Conservation (phyloP, 345 rosid species). For the Pseudoturritis turrita region DNA sequence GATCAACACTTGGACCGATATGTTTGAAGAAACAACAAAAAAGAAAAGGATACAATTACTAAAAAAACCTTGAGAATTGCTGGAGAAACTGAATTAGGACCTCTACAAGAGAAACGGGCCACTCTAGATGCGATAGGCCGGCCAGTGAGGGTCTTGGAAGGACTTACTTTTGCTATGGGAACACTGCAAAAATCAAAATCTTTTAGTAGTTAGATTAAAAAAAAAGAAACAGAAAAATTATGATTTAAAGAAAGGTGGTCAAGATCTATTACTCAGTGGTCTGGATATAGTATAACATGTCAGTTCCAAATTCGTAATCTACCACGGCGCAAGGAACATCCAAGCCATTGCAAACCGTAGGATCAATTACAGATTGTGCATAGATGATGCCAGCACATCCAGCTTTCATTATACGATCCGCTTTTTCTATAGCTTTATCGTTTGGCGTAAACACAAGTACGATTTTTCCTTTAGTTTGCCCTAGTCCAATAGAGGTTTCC, state of each 20-base stretch:
- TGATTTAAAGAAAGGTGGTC: neutral
- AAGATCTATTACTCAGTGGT: slow-evolving; percentile 26
- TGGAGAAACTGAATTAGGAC: slow-evolving; percentile 54
- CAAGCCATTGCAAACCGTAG: slow-evolving; percentile 25
- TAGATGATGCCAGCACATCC: slow-evolving; percentile 41
- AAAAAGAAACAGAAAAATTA: neutral
- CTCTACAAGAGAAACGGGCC: slow-evolving; percentile 47
- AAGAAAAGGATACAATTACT: neutral
- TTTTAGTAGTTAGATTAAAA: neutral
- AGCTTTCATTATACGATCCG: slow-evolving; percentile 22
- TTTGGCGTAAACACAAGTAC: slow-evolving; percentile 36
- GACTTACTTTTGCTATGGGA: slow-evolving; percentile 17
- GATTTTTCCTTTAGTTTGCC: slow-evolving; percentile 31
- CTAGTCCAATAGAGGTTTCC: neutral
- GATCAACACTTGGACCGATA: neutral
- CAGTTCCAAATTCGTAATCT: slow-evolving; percentile 37
- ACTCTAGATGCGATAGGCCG: slow-evolving; percentile 35
- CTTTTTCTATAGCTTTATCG: slow-evolving; percentile 22
- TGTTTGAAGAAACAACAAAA: neutral
- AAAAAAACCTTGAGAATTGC: slow-evolving; percentile 27
- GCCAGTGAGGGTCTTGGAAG: slow-evolving; percentile 23
- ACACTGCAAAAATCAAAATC: neutral
- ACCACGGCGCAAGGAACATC: slow-evolving; percentile 34
- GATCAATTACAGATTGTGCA: slow-evolving; percentile 37
- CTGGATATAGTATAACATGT: slow-evolving; percentile 33